Percentiles rank a stretch among this genome's conserved stretches.
Conservation (phyloP, 2,329 filamentous ascomycete species). For the Trichoderma citrinoviride region DNA sequence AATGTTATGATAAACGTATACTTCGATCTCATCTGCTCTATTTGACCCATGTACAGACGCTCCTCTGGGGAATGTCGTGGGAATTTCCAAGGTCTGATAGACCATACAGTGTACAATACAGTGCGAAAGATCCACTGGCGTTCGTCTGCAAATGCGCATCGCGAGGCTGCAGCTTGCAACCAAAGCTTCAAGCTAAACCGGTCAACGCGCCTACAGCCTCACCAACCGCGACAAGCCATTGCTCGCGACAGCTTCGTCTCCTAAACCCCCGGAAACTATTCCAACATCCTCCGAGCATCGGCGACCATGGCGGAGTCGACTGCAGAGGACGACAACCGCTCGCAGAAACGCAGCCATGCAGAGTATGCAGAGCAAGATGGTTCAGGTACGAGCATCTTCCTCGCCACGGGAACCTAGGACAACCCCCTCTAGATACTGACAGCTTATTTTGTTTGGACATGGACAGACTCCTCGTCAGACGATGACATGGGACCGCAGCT, state of each 20-base stretch:
- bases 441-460: too few relatives aligned
- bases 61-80: too few relatives aligned
- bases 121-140: neutral
- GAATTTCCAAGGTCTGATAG: too few relatives aligned
- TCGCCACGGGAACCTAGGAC: neutral
- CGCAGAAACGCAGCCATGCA: constrained; percentile 53
- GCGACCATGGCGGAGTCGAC: constrained; percentile 26
- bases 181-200: constrained; percentile 9
- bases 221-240: constrained; percentile 12
- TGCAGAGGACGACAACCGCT: constrained; percentile 35
- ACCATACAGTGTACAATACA: neutral
- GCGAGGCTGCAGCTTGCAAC: constrained; percentile 10
- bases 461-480: constrained; percentile 67
- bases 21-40: too few relatives aligned
- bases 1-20: neutral
- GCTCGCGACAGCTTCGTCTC: neutral
- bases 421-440: neutral
- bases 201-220: constrained; percentile 15
- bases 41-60: too few relatives aligned
- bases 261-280: neutral
- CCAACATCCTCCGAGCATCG: neutral
- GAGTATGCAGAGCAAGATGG: constrained; percentile 51
- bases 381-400: constrained; percentile 35
- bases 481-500: constrained; percentile 94
- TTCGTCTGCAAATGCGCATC: neutral